A percentile compares a stretch with the other conserved stretches of the same genome.
phyloP scores from a whole-genome alignment of 2,329 filamentous ascomycete species.

The Colletotrichum sp. region DNA sequence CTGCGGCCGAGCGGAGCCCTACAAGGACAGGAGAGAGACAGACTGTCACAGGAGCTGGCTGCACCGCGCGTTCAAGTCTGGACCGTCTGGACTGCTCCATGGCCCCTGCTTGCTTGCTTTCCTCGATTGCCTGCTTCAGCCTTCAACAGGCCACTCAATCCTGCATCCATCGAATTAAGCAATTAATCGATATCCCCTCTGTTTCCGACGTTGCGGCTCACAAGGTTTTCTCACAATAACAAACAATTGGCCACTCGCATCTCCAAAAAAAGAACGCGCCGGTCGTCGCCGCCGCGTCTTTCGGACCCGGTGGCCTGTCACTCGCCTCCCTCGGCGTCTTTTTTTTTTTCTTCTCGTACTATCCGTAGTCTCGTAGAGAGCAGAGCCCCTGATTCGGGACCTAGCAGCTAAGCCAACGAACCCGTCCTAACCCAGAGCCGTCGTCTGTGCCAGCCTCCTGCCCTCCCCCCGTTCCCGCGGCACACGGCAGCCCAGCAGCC shows the following conservation, averaged over 20 bases:
- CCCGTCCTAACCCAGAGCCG: neutral
- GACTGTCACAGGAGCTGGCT: slow-evolving; percentile 7
- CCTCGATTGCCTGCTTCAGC: no score
- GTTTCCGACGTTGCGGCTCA: neutral
- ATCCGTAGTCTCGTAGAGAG: neutral
- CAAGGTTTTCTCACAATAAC: neutral
- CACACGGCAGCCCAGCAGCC: slow-evolving; percentile 9
- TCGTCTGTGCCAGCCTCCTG: neutral
- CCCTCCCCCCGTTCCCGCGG: neutral
- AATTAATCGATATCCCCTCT: neutral
- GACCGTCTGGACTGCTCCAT: neutral
- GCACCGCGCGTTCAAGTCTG: slow-evolving; percentile 19
- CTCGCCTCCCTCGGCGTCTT: neutral
- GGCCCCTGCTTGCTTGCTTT: neutral
- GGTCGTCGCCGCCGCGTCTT: neutral
- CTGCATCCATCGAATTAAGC: neutral
- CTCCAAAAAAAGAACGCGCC: neutral
- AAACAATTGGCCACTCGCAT: neutral
- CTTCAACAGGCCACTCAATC: slow-evolving; percentile 2
- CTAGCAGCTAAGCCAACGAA: neutral
- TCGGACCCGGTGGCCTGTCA: neutral
- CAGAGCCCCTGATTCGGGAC: neutral
- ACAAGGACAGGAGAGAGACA: slow-evolving; percentile 16
- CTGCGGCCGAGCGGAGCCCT: slow-evolving; percentile 14
- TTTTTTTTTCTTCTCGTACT: neutral